Percentiles rank a stretch among this genome's conserved stretches.
These are phyloP conservation scores for Fusarium citri DNA, from an alignment of 2,329 filamentous ascomycete species.

Conservation along the genomic window DNA sequence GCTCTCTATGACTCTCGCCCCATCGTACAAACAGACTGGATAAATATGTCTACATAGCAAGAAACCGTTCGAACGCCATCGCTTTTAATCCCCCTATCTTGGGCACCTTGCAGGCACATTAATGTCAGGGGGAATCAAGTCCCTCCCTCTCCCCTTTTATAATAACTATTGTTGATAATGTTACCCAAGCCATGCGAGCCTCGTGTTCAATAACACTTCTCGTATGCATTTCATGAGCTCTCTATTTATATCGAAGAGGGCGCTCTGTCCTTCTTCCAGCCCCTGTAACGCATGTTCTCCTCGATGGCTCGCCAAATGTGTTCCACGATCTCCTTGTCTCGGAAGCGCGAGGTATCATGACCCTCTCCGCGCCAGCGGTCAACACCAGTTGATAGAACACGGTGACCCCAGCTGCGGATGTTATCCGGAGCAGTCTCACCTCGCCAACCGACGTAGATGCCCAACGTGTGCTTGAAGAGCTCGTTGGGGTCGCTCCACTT, in stretches of 20 bases:
- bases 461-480: slow-evolving; percentile 87
- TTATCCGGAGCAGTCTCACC: slow-evolving; percentile 83
- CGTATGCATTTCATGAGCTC: background rate
- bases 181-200: background rate
- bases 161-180: slow-evolving; percentile 13
- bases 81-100: slow-evolving; percentile 42
- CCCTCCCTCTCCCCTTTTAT: slow-evolving; percentile 7
- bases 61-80: slow-evolving; percentile 48
- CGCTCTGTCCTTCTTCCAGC: slow-evolving; percentile 81
- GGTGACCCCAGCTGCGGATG: slow-evolving; percentile 86
- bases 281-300: slow-evolving; percentile 84
- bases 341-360: slow-evolving; percentile 72
- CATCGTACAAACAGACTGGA: slow-evolving; percentile 19
- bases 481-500: slow-evolving; percentile 93
- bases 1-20: slow-evolving; percentile 12
- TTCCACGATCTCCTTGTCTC: slow-evolving; percentile 94
- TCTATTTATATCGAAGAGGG: slow-evolving; percentile 62
- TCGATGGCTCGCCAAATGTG: slow-evolving; percentile 92
- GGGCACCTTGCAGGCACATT: slow-evolving; percentile 27
- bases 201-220: slow-evolving; percentile 10
- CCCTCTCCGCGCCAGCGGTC: slow-evolving; percentile 80
- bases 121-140: slow-evolving; percentile 26
- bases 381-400: slow-evolving; percentile 81
- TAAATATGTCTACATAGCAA: slow-evolving; percentile 36
- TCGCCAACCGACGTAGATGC: slow-evolving; percentile 91